Evolutionary conservation across 768 basidiomycete species (phyloP).

Genomic region (Saitozyma podzolica): DNA sequence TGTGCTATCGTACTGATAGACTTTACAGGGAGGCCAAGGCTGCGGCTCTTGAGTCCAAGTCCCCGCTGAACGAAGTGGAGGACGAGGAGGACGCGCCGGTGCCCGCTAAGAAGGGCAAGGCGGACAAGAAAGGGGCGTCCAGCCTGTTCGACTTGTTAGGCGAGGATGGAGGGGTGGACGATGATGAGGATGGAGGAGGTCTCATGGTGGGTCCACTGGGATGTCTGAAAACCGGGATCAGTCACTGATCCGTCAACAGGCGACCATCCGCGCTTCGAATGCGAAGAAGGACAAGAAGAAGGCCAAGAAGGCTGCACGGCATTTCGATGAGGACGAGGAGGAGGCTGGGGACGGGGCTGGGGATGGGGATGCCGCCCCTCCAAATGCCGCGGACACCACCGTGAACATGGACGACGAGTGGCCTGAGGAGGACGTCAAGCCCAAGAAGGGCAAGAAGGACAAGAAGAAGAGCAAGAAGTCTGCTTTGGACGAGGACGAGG

Average conservation of each 20-base stretch:
- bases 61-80: constrained; percentile 9
- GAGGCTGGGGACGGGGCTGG: constrained; percentile 26
- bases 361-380: constrained; percentile 5
- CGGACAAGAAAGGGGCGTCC: constrained; percentile 7
- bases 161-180: constrained; percentile 30
- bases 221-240: neutral
- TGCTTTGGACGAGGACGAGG: constrained; percentile 17
- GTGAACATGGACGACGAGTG: constrained; percentile 63
- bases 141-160: constrained; percentile 13
- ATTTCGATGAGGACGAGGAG: constrained; percentile 35
- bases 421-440: constrained; percentile 67
- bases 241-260: constrained; percentile 18
- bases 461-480: constrained; percentile 35
- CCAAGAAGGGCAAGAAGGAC: constrained; percentile 48
- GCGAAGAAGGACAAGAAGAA: constrained; percentile 40
- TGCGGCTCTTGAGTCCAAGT: constrained; percentile 28
- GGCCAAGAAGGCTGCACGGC: constrained; percentile 26
- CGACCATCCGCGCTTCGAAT: constrained; percentile 25
- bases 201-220: constrained; percentile 40
- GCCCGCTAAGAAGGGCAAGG: constrained; percentile 20
- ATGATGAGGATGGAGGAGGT: constrained; percentile 44
- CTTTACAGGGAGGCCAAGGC: constrained; percentile 46
- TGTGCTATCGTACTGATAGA: constrained; percentile 53
- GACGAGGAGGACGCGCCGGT: constrained; percentile 28
- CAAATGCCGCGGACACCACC: constrained; percentile 13